Percentiles rank a stretch among this genome's conserved stretches.
Evolutionary conservation across 257 asterid species (phyloP).

Genomic region (Nicotiana benthamiana): DNA sequence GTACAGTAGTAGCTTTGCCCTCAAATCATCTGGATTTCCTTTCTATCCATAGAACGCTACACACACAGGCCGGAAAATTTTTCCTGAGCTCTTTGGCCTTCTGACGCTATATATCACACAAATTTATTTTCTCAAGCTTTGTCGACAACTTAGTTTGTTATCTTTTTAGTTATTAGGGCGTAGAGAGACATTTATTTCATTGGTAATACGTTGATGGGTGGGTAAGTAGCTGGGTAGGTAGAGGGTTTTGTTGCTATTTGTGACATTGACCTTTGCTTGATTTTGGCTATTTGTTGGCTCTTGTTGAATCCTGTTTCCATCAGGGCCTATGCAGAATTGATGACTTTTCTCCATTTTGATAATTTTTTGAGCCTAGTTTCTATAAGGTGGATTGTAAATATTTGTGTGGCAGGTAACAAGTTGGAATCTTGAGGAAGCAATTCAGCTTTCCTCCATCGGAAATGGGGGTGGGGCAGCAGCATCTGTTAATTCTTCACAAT

Average conservation of each 20-base stretch:
- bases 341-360: background rate
- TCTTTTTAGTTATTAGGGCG: background rate
- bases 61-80: too few species aligned
- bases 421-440: slow-evolving; percentile 98
- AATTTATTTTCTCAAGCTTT: background rate
- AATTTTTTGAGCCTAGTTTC: background rate
- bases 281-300: background rate
- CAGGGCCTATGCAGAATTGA: background rate
- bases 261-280: background rate
- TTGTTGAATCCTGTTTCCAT: background rate
- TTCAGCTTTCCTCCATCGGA: slow-evolving; percentile 85
- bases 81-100: background rate
- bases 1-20: too few species aligned
- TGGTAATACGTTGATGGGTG: background rate
- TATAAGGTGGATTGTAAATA: background rate
- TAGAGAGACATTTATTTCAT: background rate
- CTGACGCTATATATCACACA: background rate
- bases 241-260: background rate
- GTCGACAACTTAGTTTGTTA: background rate
- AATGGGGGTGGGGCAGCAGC: slow-evolving; percentile 53
- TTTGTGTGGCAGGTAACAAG: slow-evolving; percentile 65
- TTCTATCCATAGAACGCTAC: too few species aligned
- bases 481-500: slow-evolving; percentile 29
- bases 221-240: background rate
- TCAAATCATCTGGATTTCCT: too few species aligned